Base-by-base conservation (phyloP, 2,329 filamentous ascomycete genomes). In the Colletotrichum cuscutae region DNA sequence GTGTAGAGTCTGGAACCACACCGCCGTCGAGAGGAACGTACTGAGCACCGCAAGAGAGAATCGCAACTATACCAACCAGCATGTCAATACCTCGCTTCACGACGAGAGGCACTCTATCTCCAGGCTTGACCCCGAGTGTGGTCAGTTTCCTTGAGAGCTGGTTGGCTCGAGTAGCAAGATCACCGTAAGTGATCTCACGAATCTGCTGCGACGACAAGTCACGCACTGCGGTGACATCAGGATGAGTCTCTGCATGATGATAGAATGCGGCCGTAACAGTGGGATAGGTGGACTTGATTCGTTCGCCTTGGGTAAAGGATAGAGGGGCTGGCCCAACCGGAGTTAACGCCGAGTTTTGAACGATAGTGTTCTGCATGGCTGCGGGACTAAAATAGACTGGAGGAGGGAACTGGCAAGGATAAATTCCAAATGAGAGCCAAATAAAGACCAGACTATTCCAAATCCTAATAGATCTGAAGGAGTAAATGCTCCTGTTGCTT, bases 11-110 rank as follows among this genome's bases (percentile, higher is more conserved):
- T 0, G 87, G 82, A 3, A 87, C 85, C 24, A 89, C 83, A 3
- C 86, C 86, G 24, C 89, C 89, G 72, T 91, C 89, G 1, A 91
- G 82, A 4, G 89, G 89, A 11, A 90, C 84, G 76, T 91, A 91
- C 74, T 91, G 89, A 15, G 86, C 89, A 22, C 89, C 89, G 62
- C 86, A 86, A 60, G 88, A 88, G 30, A 91, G 80, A n/a, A 90
- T 82, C 1, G 88, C 89, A 69, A 89, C 81, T 58, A 90, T 89
- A 15, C 86, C 88, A 52, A 89, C 83, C 5, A 90, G 79, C 87
- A 91, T 89, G 73, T 89, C 87, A 42, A 88, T 78, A 32, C 88
- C 86, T 30, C 89, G 83, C 74, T 86, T 86, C 63, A 87, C 85
- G 6, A 90, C 84, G 22, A 90, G 82, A 22, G 86, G 87, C 4